These are phyloP conservation scores for Phaeosphaeriaceae sp. DNA, from an alignment of 2,329 filamentous ascomycete genomes.

Conservation along the genomic window DNA sequence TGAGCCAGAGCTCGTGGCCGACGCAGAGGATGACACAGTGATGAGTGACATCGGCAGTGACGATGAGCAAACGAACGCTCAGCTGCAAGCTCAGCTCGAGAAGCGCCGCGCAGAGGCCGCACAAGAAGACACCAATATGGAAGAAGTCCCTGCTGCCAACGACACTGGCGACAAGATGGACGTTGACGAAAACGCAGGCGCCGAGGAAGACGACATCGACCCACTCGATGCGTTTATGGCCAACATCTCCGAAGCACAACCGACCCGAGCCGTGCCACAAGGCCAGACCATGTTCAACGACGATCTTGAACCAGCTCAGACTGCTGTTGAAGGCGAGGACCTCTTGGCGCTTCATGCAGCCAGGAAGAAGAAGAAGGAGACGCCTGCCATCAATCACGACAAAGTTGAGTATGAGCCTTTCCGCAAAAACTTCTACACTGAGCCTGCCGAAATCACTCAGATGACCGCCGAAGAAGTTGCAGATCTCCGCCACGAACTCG, in stretches of 20 bases:
- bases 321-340: constrained; percentile 67
- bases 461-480: constrained; percentile 86
- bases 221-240: constrained; percentile 98
- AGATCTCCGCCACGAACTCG: constrained; percentile 83
- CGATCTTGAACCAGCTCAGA: constrained; percentile 73
- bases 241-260: constrained; percentile 55
- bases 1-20: constrained; percentile 43
- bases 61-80: constrained; percentile 85
- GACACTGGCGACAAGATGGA: constrained; percentile 60
- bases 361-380: constrained; percentile 91
- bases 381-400: constrained; percentile 84
- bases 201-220: constrained; percentile 77
- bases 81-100: constrained; percentile 79
- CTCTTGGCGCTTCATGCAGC: constrained; percentile 61
- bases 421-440: constrained; percentile 93
- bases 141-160: constrained; percentile 45
- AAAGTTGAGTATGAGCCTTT: constrained; percentile 87
- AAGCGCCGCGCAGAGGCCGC: constrained; percentile 70
- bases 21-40: constrained; percentile 73
- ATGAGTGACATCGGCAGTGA: constrained; percentile 82
- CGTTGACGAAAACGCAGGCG: constrained; percentile 55
- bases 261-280: constrained; percentile 63
- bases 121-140: constrained; percentile 53
- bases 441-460: constrained; percentile 81
- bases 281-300: constrained; percentile 90